Evolutionary conservation across 139 green algal genomes (phyloP).

Genomic region (Micromonas pusilla): DNA sequence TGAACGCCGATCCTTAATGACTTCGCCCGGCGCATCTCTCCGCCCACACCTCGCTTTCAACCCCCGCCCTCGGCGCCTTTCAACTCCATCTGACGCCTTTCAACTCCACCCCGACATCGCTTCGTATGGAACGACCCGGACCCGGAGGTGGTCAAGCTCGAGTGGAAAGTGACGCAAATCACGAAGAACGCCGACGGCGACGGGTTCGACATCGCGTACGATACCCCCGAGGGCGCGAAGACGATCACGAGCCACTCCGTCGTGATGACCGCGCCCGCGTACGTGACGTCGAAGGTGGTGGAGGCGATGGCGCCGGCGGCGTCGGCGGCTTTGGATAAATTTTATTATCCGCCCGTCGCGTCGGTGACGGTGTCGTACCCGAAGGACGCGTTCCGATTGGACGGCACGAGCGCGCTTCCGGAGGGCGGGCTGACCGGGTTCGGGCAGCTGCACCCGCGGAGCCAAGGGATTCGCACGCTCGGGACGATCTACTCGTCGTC

Average conservation of each 20-base stretch:
- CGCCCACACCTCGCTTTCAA: too few species aligned
- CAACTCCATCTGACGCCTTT: too few species aligned
- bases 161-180: slow-evolving; percentile 92
- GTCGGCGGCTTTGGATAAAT: slow-evolving; percentile 53
- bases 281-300: slow-evolving; percentile 75
- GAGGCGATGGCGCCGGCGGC: slow-evolving; percentile 41
- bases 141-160: slow-evolving; percentile 49
- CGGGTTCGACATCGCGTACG: slow-evolving; percentile 58
- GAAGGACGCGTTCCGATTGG: slow-evolving; percentile 56
- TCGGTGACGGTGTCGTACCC: slow-evolving; percentile 78
- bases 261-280: slow-evolving; percentile 81
- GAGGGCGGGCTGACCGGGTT: slow-evolving; percentile 64
- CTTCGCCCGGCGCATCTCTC: too few species aligned
- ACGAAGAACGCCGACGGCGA: slow-evolving; percentile 52
- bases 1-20: too few species aligned
- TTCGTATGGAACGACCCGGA: too few species aligned
- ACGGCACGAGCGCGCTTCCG: slow-evolving; percentile 48
- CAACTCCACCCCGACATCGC: too few species aligned
- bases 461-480: slow-evolving; percentile 86
- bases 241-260: slow-evolving; percentile 51
- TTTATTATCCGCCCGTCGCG: slow-evolving; percentile 94
- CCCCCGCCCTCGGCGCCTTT: too few species aligned
- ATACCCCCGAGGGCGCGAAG: slow-evolving; percentile 72
- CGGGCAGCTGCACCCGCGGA: slow-evolving; percentile 93
- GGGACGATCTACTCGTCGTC: slow-evolving; percentile 95